Evolutionary conservation across 208 protist species (phyloP).

Genomic region (Leishmania gerbilli): DNA sequence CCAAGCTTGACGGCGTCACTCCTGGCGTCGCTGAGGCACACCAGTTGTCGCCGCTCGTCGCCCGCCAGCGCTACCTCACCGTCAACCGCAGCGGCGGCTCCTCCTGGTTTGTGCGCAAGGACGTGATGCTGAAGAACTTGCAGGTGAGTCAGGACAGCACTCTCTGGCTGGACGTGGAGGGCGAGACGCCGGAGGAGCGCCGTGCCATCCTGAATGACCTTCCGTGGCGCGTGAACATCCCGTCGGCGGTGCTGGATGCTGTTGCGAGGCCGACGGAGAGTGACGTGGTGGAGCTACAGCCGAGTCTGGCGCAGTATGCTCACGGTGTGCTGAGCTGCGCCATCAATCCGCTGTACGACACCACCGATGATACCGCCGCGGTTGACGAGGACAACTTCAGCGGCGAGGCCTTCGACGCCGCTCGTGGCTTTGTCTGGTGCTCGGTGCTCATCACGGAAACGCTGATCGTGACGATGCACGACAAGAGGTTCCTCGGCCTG

Average conservation of each 20-base stretch:
- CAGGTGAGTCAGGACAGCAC: constrained; percentile 25
- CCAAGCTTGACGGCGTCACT: constrained; percentile 5
- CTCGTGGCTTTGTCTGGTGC: constrained; percentile 51
- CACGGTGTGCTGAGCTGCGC: constrained; percentile 63
- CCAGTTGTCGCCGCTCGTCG: background rate
- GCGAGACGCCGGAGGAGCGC: constrained; percentile 38
- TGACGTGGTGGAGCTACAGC: constrained; percentile 70
- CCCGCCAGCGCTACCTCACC: constrained; percentile 28
- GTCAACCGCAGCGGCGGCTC: constrained; percentile 30
- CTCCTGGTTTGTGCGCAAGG: constrained; percentile 15
- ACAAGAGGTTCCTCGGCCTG: constrained; percentile 52
- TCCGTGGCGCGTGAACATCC: constrained; percentile 37
- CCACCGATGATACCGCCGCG: constrained; percentile 8
- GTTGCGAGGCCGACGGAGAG: constrained; percentile 54
- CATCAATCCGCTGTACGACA: constrained; percentile 26
- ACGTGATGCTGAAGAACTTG: constrained; percentile 33
- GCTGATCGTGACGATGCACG: constrained; percentile 69
- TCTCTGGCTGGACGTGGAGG: constrained; percentile 64
- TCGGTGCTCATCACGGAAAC: constrained; percentile 57
- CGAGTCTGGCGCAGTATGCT: constrained; percentile 44
- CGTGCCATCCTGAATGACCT: constrained; percentile 36
- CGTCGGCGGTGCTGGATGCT: constrained; percentile 46
- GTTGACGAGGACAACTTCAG: constrained; percentile 24
- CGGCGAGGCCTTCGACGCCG: constrained; percentile 37
- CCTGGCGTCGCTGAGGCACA: background rate